Evolutionary conservation across 139 green algal species (phyloP).

Genomic region (Volvox reticuliferus): DNA sequence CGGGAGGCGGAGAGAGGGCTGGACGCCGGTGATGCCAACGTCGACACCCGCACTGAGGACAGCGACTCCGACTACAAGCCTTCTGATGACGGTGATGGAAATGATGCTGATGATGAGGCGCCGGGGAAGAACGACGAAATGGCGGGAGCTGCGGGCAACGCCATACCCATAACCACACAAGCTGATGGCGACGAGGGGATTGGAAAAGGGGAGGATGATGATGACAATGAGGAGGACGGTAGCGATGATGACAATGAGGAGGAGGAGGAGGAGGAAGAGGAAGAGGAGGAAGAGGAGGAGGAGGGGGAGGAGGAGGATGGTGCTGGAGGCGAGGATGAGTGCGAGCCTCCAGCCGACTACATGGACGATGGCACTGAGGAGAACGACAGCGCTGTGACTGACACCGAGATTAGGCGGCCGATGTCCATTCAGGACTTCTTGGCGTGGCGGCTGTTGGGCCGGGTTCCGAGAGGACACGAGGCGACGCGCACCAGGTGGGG

Average conservation of each 20-base stretch:
- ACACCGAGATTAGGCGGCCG: not conserved
- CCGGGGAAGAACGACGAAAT: too few species aligned
- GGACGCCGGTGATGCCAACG: not conserved
- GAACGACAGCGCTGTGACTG: not conserved
- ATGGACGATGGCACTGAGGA: slow-evolving; percentile 1
- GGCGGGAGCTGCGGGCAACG: too few species aligned
- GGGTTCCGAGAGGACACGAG: not conserved
- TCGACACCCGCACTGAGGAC: not conserved
- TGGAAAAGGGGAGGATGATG: not conserved
- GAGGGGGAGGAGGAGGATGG: slow-evolving; percentile 14
- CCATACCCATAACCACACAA: too few species aligned
- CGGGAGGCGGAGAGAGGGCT: not conserved
- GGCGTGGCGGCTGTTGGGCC: slow-evolving; percentile 30
- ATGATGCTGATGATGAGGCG: not conserved
- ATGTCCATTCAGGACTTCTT: slow-evolving; percentile 36
- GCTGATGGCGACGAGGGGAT: slow-evolving; percentile 3
- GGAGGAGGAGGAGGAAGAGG: not conserved
- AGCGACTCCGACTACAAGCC: not conserved
- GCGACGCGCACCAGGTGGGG: not conserved
- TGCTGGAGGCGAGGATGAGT: not conserved
- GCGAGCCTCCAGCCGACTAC: not conserved
- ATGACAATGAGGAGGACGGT: not conserved
- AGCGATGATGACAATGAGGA: not conserved
- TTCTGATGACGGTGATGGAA: not conserved
- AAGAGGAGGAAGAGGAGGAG: not conserved